Percentiles rank a stretch among this genome's conserved stretches.
Conservation (phyloP, 495 filamentous ascomycete genomes). For the Aspergillus olivimuriae region DNA sequence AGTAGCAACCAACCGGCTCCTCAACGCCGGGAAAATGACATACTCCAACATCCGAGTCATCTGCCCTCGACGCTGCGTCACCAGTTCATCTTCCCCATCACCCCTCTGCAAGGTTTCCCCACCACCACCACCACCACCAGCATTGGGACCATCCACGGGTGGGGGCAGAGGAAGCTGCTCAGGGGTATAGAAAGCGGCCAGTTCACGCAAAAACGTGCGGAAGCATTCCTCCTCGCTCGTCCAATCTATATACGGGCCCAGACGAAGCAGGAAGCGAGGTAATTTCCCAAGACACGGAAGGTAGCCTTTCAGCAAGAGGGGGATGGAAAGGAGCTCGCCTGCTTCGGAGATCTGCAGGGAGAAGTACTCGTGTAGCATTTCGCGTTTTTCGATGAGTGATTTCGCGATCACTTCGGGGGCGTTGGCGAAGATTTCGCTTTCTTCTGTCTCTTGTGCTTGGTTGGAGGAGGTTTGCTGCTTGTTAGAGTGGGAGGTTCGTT, state of each 20-base stretch:
- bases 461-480: too few species aligned
- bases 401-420: slow-evolving; percentile 55
- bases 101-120: slow-evolving; percentile 8
- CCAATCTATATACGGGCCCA: slow-evolving; percentile 91
- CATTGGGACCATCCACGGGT: neutral
- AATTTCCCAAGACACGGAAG: slow-evolving; percentile 78
- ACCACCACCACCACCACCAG: too few species aligned
- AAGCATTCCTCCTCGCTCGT: slow-evolving; percentile 78
- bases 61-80: slow-evolving; percentile 56
- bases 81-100: slow-evolving; percentile 37
- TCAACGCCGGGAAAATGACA: slow-evolving; percentile 82
- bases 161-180: slow-evolving; percentile 63
- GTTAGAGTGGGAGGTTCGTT: slow-evolving; percentile 3
- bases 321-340: slow-evolving; percentile 72
- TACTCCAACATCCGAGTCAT: slow-evolving; percentile 70
- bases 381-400: slow-evolving; percentile 64
- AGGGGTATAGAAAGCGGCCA: slow-evolving; percentile 90
- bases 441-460: slow-evolving; percentile 30
- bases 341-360: slow-evolving; percentile 70
- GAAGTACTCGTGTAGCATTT: slow-evolving; percentile 94
- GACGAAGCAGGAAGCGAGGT: slow-evolving; percentile 77
- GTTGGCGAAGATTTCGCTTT: slow-evolving; percentile 58
- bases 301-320: slow-evolving; percentile 84
- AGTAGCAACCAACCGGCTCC: slow-evolving; percentile 77
- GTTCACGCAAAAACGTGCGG: slow-evolving; percentile 72